Evolutionary conservation across 1,139 yeast genomes (phyloP).

Genomic region (Eremothecium sinecaudum): DNA sequence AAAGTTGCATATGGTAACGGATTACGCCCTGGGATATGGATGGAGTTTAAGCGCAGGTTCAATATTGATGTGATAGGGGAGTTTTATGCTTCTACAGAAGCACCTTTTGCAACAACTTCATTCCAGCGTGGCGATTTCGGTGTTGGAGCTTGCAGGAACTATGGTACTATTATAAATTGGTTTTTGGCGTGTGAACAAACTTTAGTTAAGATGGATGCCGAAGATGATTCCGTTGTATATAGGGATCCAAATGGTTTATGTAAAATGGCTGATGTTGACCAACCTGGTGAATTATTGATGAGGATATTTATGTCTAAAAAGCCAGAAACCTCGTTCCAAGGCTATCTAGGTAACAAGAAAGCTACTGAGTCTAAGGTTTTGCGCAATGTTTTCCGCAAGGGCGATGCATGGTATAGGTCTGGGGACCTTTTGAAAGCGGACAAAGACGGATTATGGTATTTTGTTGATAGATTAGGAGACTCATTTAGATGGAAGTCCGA

Average conservation of each 20-base stretch:
- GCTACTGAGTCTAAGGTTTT: constrained; percentile 73
- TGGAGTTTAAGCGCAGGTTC: constrained; percentile 65
- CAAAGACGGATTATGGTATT: constrained; percentile 61
- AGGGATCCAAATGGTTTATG: constrained; percentile 67
- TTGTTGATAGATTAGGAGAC: constrained; percentile 90
- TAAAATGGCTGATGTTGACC: constrained; percentile 40
- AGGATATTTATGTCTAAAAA: constrained; percentile 55
- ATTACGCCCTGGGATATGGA: constrained; percentile 87
- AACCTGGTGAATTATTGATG: constrained; percentile 86
- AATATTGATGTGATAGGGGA: constrained; percentile 72
- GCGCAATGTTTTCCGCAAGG: constrained; percentile 64
- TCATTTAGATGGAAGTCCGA: constrained; percentile 97
- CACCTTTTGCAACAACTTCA: constrained; percentile 84
- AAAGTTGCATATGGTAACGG: constrained; percentile 87
- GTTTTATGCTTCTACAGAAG: constrained; percentile 90
- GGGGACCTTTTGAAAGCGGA: constrained; percentile 78
- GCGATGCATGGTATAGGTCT: constrained; percentile 86
- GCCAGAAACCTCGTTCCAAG: constrained; percentile 72
- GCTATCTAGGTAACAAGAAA: constrained; percentile 70
- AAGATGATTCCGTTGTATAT: constrained; percentile 63
- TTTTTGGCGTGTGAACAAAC: constrained; percentile 50
- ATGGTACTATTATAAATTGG: constrained; percentile 55
- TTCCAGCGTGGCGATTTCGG: constrained; percentile 74
- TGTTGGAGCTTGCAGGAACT: constrained; percentile 81
- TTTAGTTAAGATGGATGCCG: constrained; percentile 69